phyloP scores from a whole-genome alignment of 495 filamentous ascomycete genomes.

The Clohesyomyces aquaticus region DNA sequence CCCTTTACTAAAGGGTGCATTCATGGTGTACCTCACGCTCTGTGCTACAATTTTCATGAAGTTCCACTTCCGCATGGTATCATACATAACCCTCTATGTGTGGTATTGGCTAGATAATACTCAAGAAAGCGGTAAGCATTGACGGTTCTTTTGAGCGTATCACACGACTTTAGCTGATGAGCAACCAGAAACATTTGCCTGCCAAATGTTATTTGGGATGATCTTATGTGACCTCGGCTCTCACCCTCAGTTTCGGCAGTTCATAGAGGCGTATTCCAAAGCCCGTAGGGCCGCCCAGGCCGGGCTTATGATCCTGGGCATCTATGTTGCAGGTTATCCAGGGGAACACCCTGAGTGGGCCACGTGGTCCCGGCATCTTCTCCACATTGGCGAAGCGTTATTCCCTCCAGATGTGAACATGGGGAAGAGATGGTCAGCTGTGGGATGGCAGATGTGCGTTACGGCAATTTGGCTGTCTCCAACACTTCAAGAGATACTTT shows the following conservation, averaged over 20 bases:
- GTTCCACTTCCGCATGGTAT: conserved; percentile 58
- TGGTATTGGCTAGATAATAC: conserved; percentile 48
- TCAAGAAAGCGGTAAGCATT: conserved; percentile 18
- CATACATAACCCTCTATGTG: conserved; percentile 55
- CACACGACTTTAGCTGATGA: conserved; percentile 21
- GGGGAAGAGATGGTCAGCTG: conserved; percentile 56
- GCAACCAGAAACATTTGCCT: conserved; percentile 56
- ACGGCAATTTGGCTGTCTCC: conserved; percentile 64
- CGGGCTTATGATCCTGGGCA: conserved; percentile 54
- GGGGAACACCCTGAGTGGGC: conserved; percentile 62
- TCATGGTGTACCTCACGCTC: conserved; percentile 63
- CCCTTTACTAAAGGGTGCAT: conserved; percentile 64
- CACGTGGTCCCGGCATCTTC: conserved; percentile 61
- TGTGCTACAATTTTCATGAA: conserved; percentile 61
- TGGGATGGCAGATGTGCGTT: conserved; percentile 62
- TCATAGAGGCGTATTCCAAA: conserved; percentile 46
- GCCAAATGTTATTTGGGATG: conserved; percentile 67
- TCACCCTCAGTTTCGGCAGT: conserved; percentile 55
- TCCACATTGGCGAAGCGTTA: conserved; percentile 53
- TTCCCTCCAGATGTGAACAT: conserved; percentile 59
- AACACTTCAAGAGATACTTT: conserved; percentile 57
- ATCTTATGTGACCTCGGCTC: conserved; percentile 66
- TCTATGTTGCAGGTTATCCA: conserved; percentile 63
- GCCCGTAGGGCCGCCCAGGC: conserved; percentile 53
- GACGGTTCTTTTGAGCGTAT: not conserved